Base-by-base conservation (phyloP, 148 eudicot genomes). In the Hydrangea macrophylla region DNA sequence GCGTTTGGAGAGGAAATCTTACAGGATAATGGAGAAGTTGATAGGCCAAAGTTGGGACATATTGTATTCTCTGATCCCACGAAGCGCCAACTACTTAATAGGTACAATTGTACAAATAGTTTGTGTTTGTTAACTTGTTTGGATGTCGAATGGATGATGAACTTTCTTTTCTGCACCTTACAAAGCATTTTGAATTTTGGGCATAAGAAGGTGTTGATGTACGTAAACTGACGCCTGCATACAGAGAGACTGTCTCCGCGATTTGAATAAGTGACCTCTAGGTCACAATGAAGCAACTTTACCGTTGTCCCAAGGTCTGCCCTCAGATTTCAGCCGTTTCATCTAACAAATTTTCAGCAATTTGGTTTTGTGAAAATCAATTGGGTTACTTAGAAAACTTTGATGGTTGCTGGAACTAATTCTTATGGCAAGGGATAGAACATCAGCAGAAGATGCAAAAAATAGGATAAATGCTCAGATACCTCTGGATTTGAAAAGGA, bases 381-480 rank as follows among this genome's bases (percentile, higher is more conserved):
- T n/a, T n/a, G n/a, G n/a, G n/a, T n/a, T n/a, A n/a, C n/a, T n/a
- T 42, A 11, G 0, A 11, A 15, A 42, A 42, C 17, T 42, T 42
- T n/a, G n/a, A n/a, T n/a, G n/a, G n/a, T 18, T 18, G 17, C 48
- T 42, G 11, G 48, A 42, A 42, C 31, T 7, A 55, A 58, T 58
- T 58, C 61, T 31, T 42, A 81, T 86, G 82, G 84, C 82, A 32
- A 85, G 99, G 77, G 99, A 94, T 63, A 54, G 84, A 51, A 75
- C 89, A 63, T 69, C 85, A 4, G 79, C 69, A 0, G 96, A 94
- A 69, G 99, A 90, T 62, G 96, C 97, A 37, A 59, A 50, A 48
- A 84, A 84, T 77, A 87, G 90, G 82, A 89, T 94, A 70, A 81
- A 87, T 73, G 87, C 97, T 66, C 99, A 94, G 82, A 90, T 88